These are phyloP conservation scores for Papilionanthe hybrid DNA, from an alignment of 116 monocot genomes.

Conservation along the genomic window DNA sequence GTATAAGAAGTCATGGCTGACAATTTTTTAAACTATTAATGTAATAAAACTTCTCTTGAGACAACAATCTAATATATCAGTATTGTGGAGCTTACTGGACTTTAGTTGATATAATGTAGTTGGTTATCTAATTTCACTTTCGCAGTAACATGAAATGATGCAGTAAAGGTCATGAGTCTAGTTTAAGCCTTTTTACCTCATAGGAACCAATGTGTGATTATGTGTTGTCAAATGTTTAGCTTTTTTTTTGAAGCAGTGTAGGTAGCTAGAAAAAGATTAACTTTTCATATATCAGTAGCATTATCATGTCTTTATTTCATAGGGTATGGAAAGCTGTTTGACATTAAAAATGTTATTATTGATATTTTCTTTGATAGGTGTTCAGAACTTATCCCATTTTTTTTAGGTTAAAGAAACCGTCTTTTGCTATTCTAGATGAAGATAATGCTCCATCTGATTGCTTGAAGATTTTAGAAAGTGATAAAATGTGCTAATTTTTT, in stretches of 20 bases:
- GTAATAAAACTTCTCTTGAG: background rate
- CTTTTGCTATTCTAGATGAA: background rate
- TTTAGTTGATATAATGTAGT: background rate
- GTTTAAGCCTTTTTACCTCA: background rate
- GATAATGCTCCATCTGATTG: background rate
- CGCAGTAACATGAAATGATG: background rate
- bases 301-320: background rate
- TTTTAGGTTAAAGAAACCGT: background rate
- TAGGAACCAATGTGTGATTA: background rate
- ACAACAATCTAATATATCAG: background rate
- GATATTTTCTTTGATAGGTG: background rate
- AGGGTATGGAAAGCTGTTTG: background rate
- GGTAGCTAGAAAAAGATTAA: background rate
- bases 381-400: background rate
- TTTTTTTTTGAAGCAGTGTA: background rate
- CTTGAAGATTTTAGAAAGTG: background rate
- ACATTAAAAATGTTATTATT: background rate
- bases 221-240: background rate
- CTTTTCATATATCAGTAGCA: background rate
- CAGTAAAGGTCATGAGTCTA: background rate
- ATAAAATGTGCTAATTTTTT: background rate
- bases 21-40: constrained; percentile 1
- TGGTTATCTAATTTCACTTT: background rate
- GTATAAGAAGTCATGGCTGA: background rate
- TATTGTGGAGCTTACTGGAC: background rate